Evolutionary conservation across 1,139 yeast species (phyloP), one percentile per base, ranked within the genome.

Genomic region (Suhomyces bribrorum): DNA sequence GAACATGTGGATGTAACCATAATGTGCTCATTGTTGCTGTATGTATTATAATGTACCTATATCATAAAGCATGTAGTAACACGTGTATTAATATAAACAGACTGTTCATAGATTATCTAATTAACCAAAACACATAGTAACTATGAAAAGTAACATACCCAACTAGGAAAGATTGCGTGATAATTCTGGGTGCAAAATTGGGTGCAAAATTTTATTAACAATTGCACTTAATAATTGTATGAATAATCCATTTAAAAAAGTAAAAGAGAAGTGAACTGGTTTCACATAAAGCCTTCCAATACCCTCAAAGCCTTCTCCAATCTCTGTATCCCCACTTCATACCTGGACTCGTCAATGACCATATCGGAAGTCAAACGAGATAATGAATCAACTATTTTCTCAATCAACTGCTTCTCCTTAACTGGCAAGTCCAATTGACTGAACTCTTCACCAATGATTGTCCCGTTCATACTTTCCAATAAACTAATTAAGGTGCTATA

Each of bases 341-440:
- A 81, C 52, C 94, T 76, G 25, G 78, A 79, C 29, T 86, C 86
- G 59, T 90, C 96, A 38, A 86, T 61, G 38, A 87, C 83, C 86
- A 90, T 89, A 57, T 89, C 96, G 41, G 90, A 86, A 4, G 95
- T 87, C 44, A 90, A 73, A 51, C 94, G 73, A 15, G 94, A 83
- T 41, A 90, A 68, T 2, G 95, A 83, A 53, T 88, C 95, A 5
- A 90, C 86, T 33, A 90, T 79, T 60, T 87, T 83, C 56, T 89
- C 96, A 36, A 90, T 72, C 37, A 89, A 69, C 49, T 80, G 84
- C 49, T 86, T 85, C 57, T 89, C 96, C 45, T 83, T 83, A 0
- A 76, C 64, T 3, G 94, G 90, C 45, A 89, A 71, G 34, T 86
- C 86, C 44, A 89, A 64, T 41, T 79, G 80, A 34, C 82, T 79